Evolutionary conservation across 225 moss, liverwort and hornwort species (phyloP).

Genomic region (Marchantia polymorpha): DNA sequence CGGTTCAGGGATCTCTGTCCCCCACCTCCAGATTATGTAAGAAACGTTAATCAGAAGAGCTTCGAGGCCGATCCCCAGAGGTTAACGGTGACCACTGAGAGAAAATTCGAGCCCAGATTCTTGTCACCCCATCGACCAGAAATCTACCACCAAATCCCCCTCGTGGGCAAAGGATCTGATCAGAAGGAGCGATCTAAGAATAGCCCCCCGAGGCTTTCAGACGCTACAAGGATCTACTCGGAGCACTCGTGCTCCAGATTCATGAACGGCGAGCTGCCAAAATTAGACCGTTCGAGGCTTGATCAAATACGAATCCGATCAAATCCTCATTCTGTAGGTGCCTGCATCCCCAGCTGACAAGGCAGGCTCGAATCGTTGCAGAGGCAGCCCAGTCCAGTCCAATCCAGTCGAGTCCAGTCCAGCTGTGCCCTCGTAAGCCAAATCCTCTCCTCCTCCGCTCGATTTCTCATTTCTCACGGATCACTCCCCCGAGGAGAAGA

Average conservation of each 20-base stretch:
- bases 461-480: too few species aligned
- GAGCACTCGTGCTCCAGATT: not conserved
- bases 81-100: too few species aligned
- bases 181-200: not conserved
- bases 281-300: not conserved
- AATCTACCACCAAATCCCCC: too few species aligned
- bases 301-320: not conserved
- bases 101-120: too few species aligned
- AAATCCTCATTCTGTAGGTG: not conserved
- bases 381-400: not conserved
- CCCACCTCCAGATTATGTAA: too few species aligned
- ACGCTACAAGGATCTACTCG: not conserved
- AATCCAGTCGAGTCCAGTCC: not conserved
- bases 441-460: not conserved
- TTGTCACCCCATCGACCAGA: too few species aligned
- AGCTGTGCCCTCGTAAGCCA: not conserved
- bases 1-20: too few species aligned
- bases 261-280: not conserved
- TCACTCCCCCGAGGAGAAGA: too few species aligned
- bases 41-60: too few species aligned
- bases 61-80: too few species aligned
- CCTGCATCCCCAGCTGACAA: not conserved
- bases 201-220: not conserved
- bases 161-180: too few species aligned
- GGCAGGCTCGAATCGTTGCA: too few species aligned